Percentiles rank a stretch among this genome's conserved stretches.
These are phyloP conservation scores for Ocimum tenuiflorum DNA, from an alignment of 257 asterid species.

Conservation along the genomic window DNA sequence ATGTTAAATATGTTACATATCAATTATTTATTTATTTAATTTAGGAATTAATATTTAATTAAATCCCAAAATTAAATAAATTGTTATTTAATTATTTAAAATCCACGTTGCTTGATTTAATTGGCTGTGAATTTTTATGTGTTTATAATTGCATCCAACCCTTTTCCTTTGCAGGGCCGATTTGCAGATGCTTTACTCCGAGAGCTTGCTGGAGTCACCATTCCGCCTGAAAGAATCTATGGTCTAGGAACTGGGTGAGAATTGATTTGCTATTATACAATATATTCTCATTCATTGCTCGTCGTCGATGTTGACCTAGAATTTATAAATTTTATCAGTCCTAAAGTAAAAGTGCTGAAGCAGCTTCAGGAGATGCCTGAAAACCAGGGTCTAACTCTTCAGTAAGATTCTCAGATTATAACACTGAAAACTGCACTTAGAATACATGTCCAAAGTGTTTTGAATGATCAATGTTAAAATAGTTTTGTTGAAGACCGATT, in stretches of 20 bases:
- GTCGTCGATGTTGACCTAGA: background rate
- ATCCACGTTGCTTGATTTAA: too few relatives aligned
- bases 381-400: conserved; percentile 71
- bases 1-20: too few relatives aligned
- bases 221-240: conserved; percentile 73
- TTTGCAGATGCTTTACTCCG: conserved; percentile 79
- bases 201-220: conserved; percentile 74
- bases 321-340: conserved; percentile 41
- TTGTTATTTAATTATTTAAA: too few relatives aligned
- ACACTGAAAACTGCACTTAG: background rate
- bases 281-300: background rate
- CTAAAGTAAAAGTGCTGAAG: conserved; percentile 84
- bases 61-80: too few relatives aligned
- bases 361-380: conserved; percentile 87
- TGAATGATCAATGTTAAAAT: conserved; percentile 15
- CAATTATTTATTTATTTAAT: too few relatives aligned
- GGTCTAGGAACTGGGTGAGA: conserved; percentile 89
- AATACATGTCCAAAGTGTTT: background rate
- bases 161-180: conserved; percentile 47
- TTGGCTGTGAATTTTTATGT: too few relatives aligned
- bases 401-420: conserved; percentile 43
- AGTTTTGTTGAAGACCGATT: conserved; percentile 96
- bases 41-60: too few relatives aligned
- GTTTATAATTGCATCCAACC: too few relatives aligned
- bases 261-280: background rate